Conservation (phyloP, 2,329 filamentous ascomycete species). For the Aspergillus fructus region DNA sequence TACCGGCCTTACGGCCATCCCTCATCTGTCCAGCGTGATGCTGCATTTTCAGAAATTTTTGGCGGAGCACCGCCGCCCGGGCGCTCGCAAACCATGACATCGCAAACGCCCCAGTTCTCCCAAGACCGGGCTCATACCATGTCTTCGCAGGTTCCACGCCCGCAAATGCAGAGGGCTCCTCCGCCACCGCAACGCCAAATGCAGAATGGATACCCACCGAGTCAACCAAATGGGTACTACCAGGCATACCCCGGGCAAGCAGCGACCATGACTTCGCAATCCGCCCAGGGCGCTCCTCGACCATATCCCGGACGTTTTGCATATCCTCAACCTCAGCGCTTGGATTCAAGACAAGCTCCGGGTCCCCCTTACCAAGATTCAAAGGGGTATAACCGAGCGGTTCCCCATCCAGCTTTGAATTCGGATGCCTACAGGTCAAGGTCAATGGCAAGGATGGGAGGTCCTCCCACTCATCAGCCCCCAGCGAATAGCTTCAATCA, state of each 20-base stretch:
- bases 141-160: slow-evolving; percentile 54
- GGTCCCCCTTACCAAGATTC: slow-evolving; percentile 59
- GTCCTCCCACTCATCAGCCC: slow-evolving; percentile 70
- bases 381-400: slow-evolving; percentile 56
- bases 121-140: slow-evolving; percentile 77
- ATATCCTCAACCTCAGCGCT: slow-evolving; percentile 71
- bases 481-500: slow-evolving; percentile 63
- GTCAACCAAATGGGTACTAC: slow-evolving; percentile 39
- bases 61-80: slow-evolving; percentile 81
- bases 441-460: slow-evolving; percentile 75
- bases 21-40: slow-evolving; percentile 73
- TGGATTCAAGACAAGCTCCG: slow-evolving; percentile 60
- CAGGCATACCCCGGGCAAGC: slow-evolving; percentile 38
- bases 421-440: slow-evolving; percentile 88
- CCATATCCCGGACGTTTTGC: slow-evolving; percentile 65
- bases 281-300: slow-evolving; percentile 60
- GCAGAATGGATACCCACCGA: slow-evolving; percentile 44
- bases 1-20: slow-evolving; percentile 57
- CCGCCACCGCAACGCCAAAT: slow-evolving; percentile 45
- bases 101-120: slow-evolving; percentile 63
- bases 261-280: slow-evolving; percentile 40
- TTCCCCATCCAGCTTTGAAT: slow-evolving; percentile 71
- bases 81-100: slow-evolving; percentile 93
- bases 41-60: slow-evolving; percentile 95
- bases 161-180: slow-evolving; percentile 44